Evolutionary conservation across 177 flowering plant species (phyloP).

Genomic region (Tripterygium wilfordii): DNA sequence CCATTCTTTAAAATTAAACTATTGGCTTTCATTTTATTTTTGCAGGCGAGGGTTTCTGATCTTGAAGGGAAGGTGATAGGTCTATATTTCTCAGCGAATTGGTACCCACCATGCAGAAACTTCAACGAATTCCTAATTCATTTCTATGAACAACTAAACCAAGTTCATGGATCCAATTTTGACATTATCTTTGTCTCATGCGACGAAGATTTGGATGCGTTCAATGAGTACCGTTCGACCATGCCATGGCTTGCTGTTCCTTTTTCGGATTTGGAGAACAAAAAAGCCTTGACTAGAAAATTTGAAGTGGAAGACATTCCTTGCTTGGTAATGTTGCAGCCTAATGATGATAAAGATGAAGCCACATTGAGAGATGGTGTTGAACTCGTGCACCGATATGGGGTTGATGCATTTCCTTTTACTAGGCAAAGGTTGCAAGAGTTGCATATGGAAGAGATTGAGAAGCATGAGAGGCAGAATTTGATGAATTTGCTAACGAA

Average conservation of each 20-base stretch:
- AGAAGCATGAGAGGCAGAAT: slow-evolving; percentile 62
- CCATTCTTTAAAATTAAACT: background rate
- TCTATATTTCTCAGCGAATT: slow-evolving; percentile 79
- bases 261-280: slow-evolving; percentile 60
- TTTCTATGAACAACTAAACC: slow-evolving; percentile 43
- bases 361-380: slow-evolving; percentile 44
- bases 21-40: background rate
- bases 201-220: slow-evolving; percentile 58
- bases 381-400: slow-evolving; percentile 55
- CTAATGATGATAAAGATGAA: slow-evolving; percentile 22
- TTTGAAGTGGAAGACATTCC: slow-evolving; percentile 72
- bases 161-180: slow-evolving; percentile 24
- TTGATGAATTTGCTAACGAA: slow-evolving; percentile 35
- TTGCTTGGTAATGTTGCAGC: slow-evolving; percentile 53
- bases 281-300: slow-evolving; percentile 40
- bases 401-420: slow-evolving; percentile 63
- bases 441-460: slow-evolving; percentile 46
- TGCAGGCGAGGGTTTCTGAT: slow-evolving; percentile 60
- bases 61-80: slow-evolving; percentile 65
- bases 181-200: slow-evolving; percentile 76
- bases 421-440: slow-evolving; percentile 49
- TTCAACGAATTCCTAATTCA: slow-evolving; percentile 39
- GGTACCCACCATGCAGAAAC: slow-evolving; percentile 54
- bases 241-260: slow-evolving; percentile 91
- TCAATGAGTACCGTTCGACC: slow-evolving; percentile 34